Evolutionary conservation across 495 filamentous ascomycete genomes (phyloP), one percentile per base, ranked within the genome.

Genomic region (Hypoxylon lienhwacheense): DNA sequence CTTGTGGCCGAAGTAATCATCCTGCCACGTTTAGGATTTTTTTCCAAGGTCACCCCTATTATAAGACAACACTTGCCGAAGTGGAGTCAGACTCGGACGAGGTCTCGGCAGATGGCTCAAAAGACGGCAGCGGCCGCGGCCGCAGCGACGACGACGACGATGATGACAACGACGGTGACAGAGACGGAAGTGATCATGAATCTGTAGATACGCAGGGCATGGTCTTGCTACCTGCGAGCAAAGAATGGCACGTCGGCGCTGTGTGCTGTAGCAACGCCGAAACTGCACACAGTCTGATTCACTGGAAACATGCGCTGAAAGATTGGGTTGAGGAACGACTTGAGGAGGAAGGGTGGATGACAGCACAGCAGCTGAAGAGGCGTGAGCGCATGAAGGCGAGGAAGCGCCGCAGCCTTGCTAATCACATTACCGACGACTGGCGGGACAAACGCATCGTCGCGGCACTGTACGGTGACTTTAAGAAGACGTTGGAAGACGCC

Each of bases 221-320:
- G 47, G 54, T 15, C 12, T 69, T 70, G 19, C 63, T 62, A 45
- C 68, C 31, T 21, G 67, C 34, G 57, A 75, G 32, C 46, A 80
- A 47, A 57, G 68, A 54, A 15, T 77, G 71, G 70, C 26, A 31
- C 10, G 58, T 77, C 4, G 75, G 75, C 20, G 42, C 44, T 11
- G 63, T 69, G 2, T 93, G 89, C 76, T 81, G 77, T 52, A 67
- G 61, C 36, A 90, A 89, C 63, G 86, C 89, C 5, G 70, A 77
- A 46, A 82, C 82, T 11, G 85, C 85, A 0, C 89, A 92, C 59
- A 77, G 74, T 0, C 73, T 92, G 1, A 75, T 77, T 1, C 89
- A 93, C 66, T 93, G 89, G 89, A 85, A 86, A 32, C 80, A 79
- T 59, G 80, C 82, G 22, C 81, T 92, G 32, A 85, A 88, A 53